These are phyloP conservation scores for Cladosporium sp. DNA, from an alignment of 2,329 filamentous ascomycete species.

Conservation along the genomic window DNA sequence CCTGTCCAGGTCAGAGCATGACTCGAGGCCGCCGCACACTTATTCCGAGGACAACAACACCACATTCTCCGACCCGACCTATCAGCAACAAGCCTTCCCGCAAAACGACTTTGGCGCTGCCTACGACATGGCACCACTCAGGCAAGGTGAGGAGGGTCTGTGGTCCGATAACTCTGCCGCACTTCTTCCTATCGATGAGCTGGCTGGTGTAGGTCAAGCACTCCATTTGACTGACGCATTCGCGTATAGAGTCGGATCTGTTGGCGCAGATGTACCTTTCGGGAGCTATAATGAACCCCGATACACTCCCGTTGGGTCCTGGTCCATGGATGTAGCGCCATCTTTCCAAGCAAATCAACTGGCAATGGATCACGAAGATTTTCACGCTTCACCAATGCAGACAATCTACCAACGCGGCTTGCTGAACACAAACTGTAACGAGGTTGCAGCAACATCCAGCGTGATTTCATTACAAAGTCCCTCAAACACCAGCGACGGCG, in stretches of 20 bases:
- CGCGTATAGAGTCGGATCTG: constrained; percentile 8
- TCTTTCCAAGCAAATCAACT: background rate
- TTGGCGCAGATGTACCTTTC: constrained; percentile 4
- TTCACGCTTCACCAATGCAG: background rate
- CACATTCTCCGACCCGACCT: constrained; percentile 8
- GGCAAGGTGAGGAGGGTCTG: constrained; percentile 15
- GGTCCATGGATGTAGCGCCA: background rate
- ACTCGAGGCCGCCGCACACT: constrained; percentile 20
- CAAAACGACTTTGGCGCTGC: background rate
- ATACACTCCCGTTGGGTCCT: background rate
- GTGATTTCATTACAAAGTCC: background rate
- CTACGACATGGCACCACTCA: constrained; percentile 5
- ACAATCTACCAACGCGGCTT: background rate
- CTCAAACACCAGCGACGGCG: background rate
- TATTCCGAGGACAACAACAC: constrained; percentile 14
- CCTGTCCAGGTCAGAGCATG: constrained; percentile 11
- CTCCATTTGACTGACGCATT: constrained; percentile 17
- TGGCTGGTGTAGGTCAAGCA: constrained; percentile 14
- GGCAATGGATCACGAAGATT: background rate
- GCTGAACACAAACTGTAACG: background rate
- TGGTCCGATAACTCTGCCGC: background rate
- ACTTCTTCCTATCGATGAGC: constrained; percentile 12
- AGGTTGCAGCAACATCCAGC: background rate
- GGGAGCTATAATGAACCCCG: background rate
- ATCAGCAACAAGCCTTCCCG: constrained; percentile 25